Evolutionary conservation across 83 land plant genomes (phyloP).

Genomic region (Picea abies): DNA sequence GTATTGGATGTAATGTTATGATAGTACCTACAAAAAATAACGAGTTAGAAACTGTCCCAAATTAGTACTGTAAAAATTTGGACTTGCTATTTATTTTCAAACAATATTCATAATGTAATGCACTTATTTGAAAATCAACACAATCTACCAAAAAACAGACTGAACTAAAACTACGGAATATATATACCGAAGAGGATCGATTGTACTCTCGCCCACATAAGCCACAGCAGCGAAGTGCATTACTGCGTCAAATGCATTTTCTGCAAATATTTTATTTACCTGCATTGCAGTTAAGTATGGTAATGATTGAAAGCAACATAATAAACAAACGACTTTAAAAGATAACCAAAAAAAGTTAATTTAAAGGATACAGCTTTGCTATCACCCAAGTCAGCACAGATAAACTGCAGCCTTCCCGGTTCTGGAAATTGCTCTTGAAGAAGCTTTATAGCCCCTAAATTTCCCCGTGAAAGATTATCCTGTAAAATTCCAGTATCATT

Average conservation of each 20-base stretch:
- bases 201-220: conserved; percentile 89
- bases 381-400: conserved; percentile 91
- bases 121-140: not conserved
- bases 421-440: conserved; percentile 81
- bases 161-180: conserved; percentile 5
- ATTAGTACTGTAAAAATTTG: not conserved
- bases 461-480: conserved; percentile 97
- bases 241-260: conserved; percentile 91
- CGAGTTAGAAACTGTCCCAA: conserved; percentile 5
- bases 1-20: conserved; percentile 88
- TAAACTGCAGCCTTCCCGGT: conserved; percentile 90
- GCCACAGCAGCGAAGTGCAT: conserved; percentile 97
- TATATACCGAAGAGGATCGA: conserved; percentile 81
- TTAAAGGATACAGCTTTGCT: conserved; percentile 78
- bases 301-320: not conserved
- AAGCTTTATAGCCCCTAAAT: conserved; percentile 83
- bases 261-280: conserved; percentile 73
- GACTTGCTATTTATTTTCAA: not conserved
- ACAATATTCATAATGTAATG: not conserved
- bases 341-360: not conserved
- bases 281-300: conserved; percentile 27
- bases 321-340: not conserved
- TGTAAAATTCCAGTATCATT: conserved; percentile 22
- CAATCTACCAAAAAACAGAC: not conserved
- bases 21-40: conserved; percentile 57